These are phyloP conservation scores for Malus orientalis DNA, from an alignment of 306 rosid species.

Conservation along the genomic window DNA sequence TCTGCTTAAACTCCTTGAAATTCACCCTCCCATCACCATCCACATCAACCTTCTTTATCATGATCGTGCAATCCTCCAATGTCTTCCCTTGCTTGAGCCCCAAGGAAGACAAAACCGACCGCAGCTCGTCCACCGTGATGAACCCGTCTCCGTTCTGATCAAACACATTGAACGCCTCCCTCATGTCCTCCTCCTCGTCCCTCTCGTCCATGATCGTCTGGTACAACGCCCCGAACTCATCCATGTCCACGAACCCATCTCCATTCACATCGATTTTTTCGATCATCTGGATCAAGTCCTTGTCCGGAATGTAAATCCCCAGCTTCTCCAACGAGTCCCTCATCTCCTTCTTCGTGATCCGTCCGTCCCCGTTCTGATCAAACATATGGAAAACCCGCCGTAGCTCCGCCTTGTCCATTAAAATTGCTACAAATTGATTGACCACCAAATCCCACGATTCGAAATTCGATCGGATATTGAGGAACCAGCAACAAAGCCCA, in stretches of 20 bases:
- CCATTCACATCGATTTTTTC: conserved; percentile 26
- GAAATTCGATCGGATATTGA: not conserved
- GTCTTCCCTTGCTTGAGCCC: conserved; percentile 35
- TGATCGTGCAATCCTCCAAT: conserved; percentile 24
- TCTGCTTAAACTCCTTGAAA: conserved; percentile 32
- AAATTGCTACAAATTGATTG: not conserved
- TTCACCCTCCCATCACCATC: conserved; percentile 38
- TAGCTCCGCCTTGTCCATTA: conserved; percentile 7
- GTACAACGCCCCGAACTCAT: conserved; percentile 27
- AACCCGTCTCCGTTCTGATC: conserved; percentile 33
- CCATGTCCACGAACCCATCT: conserved; percentile 28
- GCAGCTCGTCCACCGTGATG: conserved; percentile 29
- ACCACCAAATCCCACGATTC: not conserved
- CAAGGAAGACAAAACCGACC: conserved; percentile 29
- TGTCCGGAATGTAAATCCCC: conserved; percentile 25
- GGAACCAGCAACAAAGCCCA: not conserved
- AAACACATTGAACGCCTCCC: conserved; percentile 34
- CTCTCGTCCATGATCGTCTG: conserved; percentile 24
- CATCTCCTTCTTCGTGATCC: conserved; percentile 25
- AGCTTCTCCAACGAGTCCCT: conserved; percentile 19
- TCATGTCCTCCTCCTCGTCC: conserved; percentile 28
- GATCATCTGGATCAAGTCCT: conserved; percentile 28
- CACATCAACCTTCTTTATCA: conserved; percentile 33
- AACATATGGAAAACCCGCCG: conserved; percentile 30
- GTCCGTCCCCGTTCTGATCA: conserved; percentile 28